A percentile compares a stretch with the other conserved stretches of the same genome.
These are phyloP conservation scores for Apiospora aurea DNA, from an alignment of 2,329 filamentous ascomycete species.

Conservation along the genomic window DNA sequence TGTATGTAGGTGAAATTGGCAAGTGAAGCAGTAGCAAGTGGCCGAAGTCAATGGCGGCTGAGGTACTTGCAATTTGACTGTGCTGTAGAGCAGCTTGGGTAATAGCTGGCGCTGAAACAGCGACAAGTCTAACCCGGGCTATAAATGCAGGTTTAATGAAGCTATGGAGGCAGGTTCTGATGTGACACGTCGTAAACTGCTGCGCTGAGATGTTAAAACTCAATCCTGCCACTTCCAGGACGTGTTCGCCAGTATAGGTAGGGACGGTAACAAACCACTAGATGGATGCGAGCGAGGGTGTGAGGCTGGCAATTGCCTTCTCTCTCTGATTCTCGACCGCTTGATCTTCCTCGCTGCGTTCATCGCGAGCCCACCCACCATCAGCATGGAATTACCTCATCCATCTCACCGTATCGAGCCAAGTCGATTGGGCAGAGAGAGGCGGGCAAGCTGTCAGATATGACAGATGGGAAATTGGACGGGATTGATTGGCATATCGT, in stretches of 20 bases:
- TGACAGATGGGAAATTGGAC: constrained; percentile 21
- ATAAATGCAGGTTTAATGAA: constrained; percentile 22
- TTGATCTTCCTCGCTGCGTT: not conserved
- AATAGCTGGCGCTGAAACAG: constrained; percentile 18
- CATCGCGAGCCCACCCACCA: not conserved
- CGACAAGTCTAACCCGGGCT: constrained; percentile 21
- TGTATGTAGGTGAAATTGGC: not conserved
- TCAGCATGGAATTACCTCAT: not conserved
- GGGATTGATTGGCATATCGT: constrained; percentile 3
- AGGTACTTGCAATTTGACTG: not conserved
- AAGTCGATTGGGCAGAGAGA: constrained; percentile 2
- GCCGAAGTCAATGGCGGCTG: constrained; percentile 17
- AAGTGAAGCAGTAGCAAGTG: not conserved
- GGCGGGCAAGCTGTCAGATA: constrained; percentile 20
- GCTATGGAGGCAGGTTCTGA: not conserved
- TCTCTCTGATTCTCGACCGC: not conserved
- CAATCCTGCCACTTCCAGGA: constrained; percentile 18
- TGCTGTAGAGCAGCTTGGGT: constrained; percentile 7
- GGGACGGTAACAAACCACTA: not conserved
- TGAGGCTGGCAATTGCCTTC: not conserved
- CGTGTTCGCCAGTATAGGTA: not conserved
- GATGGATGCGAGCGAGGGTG: not conserved
- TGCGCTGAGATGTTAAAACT: constrained; percentile 19
- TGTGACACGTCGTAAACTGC: constrained; percentile 18
- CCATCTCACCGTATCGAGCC: constrained; percentile 13